A percentile compares a stretch with the other conserved stretches of the same genome.
phyloP scores from a whole-genome alignment of 495 filamentous ascomycete genomes.

The Neurospora africana region DNA sequence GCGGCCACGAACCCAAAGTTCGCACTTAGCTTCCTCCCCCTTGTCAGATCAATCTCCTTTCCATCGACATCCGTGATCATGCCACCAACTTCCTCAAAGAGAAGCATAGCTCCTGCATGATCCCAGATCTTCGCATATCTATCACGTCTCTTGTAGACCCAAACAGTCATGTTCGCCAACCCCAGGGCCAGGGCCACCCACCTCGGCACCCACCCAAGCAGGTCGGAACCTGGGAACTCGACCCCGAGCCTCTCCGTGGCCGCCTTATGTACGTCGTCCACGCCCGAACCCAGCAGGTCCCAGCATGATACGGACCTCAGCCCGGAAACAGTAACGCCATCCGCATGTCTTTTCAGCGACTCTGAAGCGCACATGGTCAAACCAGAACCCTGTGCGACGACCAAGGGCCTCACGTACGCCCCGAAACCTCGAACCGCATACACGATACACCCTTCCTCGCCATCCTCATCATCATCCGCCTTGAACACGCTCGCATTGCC shows the following conservation, averaged over 20 bases:
- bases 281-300: slow-evolving; percentile 29
- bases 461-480: slow-evolving; percentile 24
- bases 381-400: slow-evolving; percentile 3
- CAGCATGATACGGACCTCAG: slow-evolving; percentile 31
- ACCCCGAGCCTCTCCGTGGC: slow-evolving; percentile 39
- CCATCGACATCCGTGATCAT: slow-evolving; percentile 53
- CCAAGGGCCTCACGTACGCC: slow-evolving; percentile 39
- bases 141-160: slow-evolving; percentile 43
- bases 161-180: slow-evolving; percentile 49
- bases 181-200: slow-evolving; percentile 53
- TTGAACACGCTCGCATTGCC: slow-evolving; percentile 36
- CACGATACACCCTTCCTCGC: slow-evolving; percentile 37
- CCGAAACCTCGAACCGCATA: slow-evolving; percentile 49
- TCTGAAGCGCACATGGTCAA: not conserved
- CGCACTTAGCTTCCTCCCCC: slow-evolving; percentile 33
- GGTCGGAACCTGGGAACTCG: slow-evolving; percentile 40
- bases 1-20: slow-evolving; percentile 43
- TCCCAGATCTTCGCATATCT: slow-evolving; percentile 61
- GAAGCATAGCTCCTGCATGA: slow-evolving; percentile 57
- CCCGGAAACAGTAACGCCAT: slow-evolving; percentile 22
- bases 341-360: slow-evolving; percentile 17
- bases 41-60: slow-evolving; percentile 35
- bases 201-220: slow-evolving; percentile 55
- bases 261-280: slow-evolving; percentile 31
- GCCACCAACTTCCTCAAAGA: slow-evolving; percentile 56